Base-by-base conservation (phyloP, 73 alveolate genomes). In the Symbiodinium pilosum region DNA sequence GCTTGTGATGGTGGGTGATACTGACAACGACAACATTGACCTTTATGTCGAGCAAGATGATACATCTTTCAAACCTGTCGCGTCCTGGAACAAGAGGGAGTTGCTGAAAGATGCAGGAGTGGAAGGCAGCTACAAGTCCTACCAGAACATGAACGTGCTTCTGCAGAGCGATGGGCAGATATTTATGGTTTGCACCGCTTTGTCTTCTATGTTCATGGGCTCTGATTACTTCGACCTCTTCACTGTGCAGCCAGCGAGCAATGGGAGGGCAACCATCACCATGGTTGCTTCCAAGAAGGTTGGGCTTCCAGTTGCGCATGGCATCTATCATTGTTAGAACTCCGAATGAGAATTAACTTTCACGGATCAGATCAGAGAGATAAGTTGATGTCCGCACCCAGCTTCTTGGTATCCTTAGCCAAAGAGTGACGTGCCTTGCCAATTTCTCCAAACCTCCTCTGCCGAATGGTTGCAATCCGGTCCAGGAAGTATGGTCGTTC, bases 191-290 rank as follows among this genome's bases (percentile, higher is more conserved):
- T 73, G 85, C 43, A 36, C 85, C 2, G 85, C 85, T 9, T 43
- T n/a, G 30, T 73, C 85, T 16, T 73, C 85, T 30, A 73, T 73
- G 85, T 9, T 34, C 44, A 36, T n/a, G 43, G 85, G 85, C 44
- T n/a, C 85, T 12, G 85, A 73, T 43, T 73, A 73, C 43, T 73
- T 73, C 43, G 85, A 73, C 32, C 85, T 73, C 85, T 73, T 73
- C 24, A 34, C 85, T 36, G 85, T 73, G 26, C 85, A 73, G 85
- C 85, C 85, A 12, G 11, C 85, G 12, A 34, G n/a, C 38, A 24
- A n/a, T 32, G 85, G 85, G 30, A 14, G 85, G 44, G 85, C 85
- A 12, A 73, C 85, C 20, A 36, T 73, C 44, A 73, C 85, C 44
- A 73, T 73, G 85, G 85, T 73, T 16, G 42, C 43, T 43, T 73